Conservation (phyloP, 2,329 filamentous ascomycete species). For the Arthroderma sp. region DNA sequence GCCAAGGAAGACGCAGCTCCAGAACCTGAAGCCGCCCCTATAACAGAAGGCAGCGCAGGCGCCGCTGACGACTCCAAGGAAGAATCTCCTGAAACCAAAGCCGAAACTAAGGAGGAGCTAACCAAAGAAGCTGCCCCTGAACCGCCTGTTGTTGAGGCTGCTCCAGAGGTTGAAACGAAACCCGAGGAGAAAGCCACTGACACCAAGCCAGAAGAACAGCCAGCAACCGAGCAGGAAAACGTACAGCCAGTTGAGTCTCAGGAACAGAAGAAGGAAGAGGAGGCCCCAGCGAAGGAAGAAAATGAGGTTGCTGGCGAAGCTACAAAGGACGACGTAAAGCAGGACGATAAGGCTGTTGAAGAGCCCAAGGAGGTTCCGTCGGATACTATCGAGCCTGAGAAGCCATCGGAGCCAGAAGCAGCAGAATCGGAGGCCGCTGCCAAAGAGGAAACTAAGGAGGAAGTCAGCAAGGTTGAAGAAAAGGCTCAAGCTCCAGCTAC, state of each 20-base stretch:
- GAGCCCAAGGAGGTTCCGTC: not conserved
- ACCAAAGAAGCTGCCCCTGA: not conserved
- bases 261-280: not conserved
- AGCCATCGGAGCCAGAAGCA: not conserved
- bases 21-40: not conserved
- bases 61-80: slow-evolving; percentile 5
- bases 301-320: not conserved
- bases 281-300: not conserved
- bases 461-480: not conserved
- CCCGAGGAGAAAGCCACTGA: not conserved
- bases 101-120: slow-evolving; percentile 1
- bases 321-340: not conserved
- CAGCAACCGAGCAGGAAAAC: not conserved
- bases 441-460: slow-evolving; percentile 2
- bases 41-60: slow-evolving; percentile 3
- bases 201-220: not conserved
- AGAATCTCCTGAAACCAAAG: not conserved
- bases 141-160: slow-evolving; percentile 7
- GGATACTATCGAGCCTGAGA: not conserved
- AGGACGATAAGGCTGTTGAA: not conserved
- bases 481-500: not conserved
- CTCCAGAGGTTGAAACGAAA: slow-evolving; percentile 4
- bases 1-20: not conserved
- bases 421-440: not conserved
- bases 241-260: not conserved